These are phyloP conservation scores for Apodospora peruviana DNA, from an alignment of 495 filamentous ascomycete species.

Conservation along the genomic window DNA sequence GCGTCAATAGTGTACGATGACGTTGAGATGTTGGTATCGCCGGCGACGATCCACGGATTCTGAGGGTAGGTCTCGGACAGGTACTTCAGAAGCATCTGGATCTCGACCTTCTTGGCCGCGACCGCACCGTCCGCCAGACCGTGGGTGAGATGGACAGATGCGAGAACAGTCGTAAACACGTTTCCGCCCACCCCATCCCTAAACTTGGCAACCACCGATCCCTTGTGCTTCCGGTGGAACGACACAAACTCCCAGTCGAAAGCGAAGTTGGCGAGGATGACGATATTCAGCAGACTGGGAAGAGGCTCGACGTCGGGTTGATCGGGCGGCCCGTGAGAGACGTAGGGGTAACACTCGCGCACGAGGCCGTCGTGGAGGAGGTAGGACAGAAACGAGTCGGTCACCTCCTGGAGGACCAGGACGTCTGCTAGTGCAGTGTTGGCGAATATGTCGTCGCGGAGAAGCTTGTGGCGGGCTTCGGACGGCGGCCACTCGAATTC, in stretches of 20 bases:
- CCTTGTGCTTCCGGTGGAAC: constrained; percentile 44
- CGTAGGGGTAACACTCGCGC: constrained; percentile 42
- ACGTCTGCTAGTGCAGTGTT: constrained; percentile 33
- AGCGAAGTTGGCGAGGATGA: constrained; percentile 43
- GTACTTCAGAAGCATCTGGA: constrained; percentile 38
- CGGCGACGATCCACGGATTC: constrained; percentile 47
- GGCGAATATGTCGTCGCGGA: constrained; percentile 40
- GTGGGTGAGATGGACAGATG: constrained; percentile 48
- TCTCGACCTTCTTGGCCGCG: constrained; percentile 42
- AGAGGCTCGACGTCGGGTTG: constrained; percentile 44
- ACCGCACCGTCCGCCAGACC: constrained; percentile 50
- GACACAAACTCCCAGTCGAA: constrained; percentile 47
- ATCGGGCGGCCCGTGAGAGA: constrained; percentile 43
- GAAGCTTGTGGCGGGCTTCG: constrained; percentile 41
- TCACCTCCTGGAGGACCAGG: constrained; percentile 54
- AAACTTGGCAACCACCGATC: constrained; percentile 40
- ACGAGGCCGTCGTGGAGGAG: constrained; percentile 41
- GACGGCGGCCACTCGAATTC: constrained; percentile 46
- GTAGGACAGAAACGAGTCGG: constrained; percentile 48
- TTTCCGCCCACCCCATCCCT: constrained; percentile 14
- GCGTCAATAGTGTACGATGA: constrained; percentile 44
- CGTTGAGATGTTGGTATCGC: constrained; percentile 54
- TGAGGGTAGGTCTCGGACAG: constrained; percentile 25
- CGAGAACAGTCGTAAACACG: constrained; percentile 34
- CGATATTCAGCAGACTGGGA: constrained; percentile 47